These are phyloP conservation scores for Punctularia strigosozonata DNA, from an alignment of 768 basidiomycete genomes.

Conservation along the genomic window DNA sequence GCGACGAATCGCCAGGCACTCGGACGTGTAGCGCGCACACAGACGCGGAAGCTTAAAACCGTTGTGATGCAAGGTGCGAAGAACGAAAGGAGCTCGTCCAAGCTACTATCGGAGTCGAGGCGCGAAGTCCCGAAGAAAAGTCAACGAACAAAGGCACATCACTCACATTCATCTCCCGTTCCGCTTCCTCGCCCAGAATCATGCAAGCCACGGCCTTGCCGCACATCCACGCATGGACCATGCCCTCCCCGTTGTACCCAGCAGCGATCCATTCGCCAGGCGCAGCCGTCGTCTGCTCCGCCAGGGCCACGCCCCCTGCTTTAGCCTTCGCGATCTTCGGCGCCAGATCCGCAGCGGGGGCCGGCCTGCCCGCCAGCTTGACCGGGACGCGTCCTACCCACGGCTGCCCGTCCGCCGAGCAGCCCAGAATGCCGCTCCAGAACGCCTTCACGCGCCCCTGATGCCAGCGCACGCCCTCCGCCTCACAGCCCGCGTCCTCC, in stretches of 20 bases:
- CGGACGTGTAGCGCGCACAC: no score
- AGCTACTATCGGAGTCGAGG: no score
- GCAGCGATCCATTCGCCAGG: slow-evolving; percentile 65
- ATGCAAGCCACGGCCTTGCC: slow-evolving; percentile 47
- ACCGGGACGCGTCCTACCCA: slow-evolving; percentile 61
- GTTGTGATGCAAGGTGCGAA: no score
- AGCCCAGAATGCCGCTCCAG: slow-evolving; percentile 56
- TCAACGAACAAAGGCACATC: no score
- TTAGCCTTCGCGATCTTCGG: neutral
- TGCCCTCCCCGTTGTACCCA: slow-evolving; percentile 64
- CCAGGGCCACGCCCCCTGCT: neutral
- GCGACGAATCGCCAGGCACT: no score
- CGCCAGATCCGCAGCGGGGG: slow-evolving; percentile 11
- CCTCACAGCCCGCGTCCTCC: neutral
- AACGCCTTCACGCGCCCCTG: slow-evolving; percentile 37
- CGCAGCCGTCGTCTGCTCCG: slow-evolving; percentile 12
- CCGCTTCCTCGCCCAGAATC: slow-evolving; percentile 33
- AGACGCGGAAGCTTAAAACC: no score
- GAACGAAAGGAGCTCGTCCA: no score
- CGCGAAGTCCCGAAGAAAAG: no score
- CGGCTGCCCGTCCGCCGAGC: slow-evolving; percentile 49
- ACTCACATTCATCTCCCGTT: no score
- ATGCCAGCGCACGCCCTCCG: slow-evolving; percentile 20
- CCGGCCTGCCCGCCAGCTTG: slow-evolving; percentile 30
- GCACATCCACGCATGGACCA: slow-evolving; percentile 60